Base-by-base conservation (phyloP, 2,329 filamentous ascomycete species). In the Diplodia intermedia region DNA sequence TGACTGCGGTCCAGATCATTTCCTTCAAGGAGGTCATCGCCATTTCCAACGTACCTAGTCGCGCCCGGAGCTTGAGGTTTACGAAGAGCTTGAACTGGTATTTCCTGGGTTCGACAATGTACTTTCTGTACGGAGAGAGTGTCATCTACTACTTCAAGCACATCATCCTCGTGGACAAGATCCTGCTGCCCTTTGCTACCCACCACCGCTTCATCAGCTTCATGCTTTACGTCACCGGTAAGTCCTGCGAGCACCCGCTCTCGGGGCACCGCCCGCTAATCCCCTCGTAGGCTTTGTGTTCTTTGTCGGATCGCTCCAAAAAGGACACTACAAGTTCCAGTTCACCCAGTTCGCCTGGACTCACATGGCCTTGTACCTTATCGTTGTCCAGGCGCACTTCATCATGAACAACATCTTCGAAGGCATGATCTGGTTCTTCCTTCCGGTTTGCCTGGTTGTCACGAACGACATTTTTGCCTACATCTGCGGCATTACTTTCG, bases 91-190 rank as follows among this genome's bases (percentile, higher is more conserved):
- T 99, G 74, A 98, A 98, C 81, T 99, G 95, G 95, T 99, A 99
- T 81, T 99, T 97, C 84, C 86, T 99, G 66, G 95, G 93, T n/a
- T 93, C 92, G 31, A 97, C 94, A 73, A 98, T 99, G 94, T 99
- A 99, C 85, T 99, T 97, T 75, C 85, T 99, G 62, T 99, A 99
- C 78, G 95, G 95, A 77, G 95, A 99, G 82, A 97, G 93, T 75
- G 94, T 99, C 76, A 97, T 99, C 76, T 99, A 99, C 84, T 99
- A 99, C 82, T 99, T 99, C 83, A 99, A 99, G 86, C 95, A 99
- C 79, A 94, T 99, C 72, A 89, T 99, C 53, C 84, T 99, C 69
- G 94, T 99, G 55, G 95, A 99, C 81, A 92, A 91, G 80, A 91
- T 98, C 55, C 85, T 99, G 70, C 84, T 97, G 68, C 95, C 95